phyloP scores from a whole-genome alignment of 495 filamentous ascomycete genomes.

The Staphylotrichum longicolle region DNA sequence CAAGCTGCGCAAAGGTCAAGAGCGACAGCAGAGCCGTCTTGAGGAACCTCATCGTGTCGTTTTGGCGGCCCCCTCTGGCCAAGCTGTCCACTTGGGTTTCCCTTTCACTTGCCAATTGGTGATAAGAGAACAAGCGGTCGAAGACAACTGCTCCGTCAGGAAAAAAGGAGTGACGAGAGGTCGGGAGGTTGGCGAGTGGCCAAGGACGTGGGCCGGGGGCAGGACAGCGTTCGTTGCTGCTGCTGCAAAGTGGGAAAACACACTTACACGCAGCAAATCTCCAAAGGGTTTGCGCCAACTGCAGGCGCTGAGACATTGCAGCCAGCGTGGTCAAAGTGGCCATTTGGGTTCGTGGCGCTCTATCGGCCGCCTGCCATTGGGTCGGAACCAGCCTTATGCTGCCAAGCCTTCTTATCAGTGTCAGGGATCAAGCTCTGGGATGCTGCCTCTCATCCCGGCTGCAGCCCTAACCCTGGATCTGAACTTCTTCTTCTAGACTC shows the following conservation, averaged over 20 bases:
- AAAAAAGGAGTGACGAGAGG: slow-evolving; percentile 16
- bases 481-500: not conserved
- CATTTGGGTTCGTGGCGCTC: not conserved
- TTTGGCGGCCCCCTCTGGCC: slow-evolving; percentile 19
- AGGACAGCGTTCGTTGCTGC: too few relatives aligned
- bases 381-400: not conserved
- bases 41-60: slow-evolving; percentile 40
- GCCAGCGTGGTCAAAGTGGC: slow-evolving; percentile 34
- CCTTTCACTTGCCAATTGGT: slow-evolving; percentile 1
- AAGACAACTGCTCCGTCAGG: not conserved
- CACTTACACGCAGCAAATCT: slow-evolving; percentile 19
- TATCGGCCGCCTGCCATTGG: slow-evolving; percentile 12
- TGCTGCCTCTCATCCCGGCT: not conserved
- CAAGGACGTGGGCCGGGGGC: too few relatives aligned
- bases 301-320: slow-evolving; percentile 18
- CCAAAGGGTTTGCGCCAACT: not conserved
- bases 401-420: slow-evolving; percentile 13
- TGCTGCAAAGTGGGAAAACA: not conserved
- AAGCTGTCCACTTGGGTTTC: slow-evolving; percentile 15
- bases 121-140: not conserved
- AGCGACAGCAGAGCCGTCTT: slow-evolving; percentile 25
- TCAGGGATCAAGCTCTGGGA: not conserved
- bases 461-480: slow-evolving; percentile 4
- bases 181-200: not conserved
- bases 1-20: not conserved